These are phyloP conservation scores for Trametopsis cervina DNA, from an alignment of 768 basidiomycete genomes.

Conservation along the genomic window DNA sequence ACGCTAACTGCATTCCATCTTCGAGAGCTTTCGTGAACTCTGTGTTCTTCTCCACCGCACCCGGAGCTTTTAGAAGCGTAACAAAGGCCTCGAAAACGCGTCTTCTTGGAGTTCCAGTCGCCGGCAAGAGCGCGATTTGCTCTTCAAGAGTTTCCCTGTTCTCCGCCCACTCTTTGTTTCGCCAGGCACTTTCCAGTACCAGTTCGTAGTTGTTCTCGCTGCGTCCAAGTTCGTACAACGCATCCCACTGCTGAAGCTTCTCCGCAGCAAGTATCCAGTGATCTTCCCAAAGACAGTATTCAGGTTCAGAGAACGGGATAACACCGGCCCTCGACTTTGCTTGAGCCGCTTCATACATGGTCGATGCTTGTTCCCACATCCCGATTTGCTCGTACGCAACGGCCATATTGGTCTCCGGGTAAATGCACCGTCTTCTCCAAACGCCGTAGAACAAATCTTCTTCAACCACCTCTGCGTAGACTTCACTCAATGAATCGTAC, in stretches of 20 bases:
- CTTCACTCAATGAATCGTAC: constrained; percentile 85
- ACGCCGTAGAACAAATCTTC: constrained; percentile 97
- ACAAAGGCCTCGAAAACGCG: constrained; percentile 97
- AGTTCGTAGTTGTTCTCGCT: constrained; percentile 89
- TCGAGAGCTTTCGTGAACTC: constrained; percentile 88
- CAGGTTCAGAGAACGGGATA: constrained; percentile 88
- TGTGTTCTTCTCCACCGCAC: constrained; percentile 71
- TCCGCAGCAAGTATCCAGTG: constrained; percentile 96
- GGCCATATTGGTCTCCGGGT: constrained; percentile 82
- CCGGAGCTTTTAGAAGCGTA: constrained; percentile 79
- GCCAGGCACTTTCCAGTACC: constrained; percentile 92
- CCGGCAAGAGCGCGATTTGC: constrained; percentile 72
- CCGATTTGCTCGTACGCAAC: constrained; percentile 93
- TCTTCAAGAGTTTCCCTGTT: constrained; percentile 73
- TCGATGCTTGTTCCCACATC: constrained; percentile 91
- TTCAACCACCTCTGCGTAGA: constrained; percentile 93
- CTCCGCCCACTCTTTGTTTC: constrained; percentile 87
- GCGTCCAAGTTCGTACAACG: constrained; percentile 83
- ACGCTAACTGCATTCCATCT: constrained; percentile 92
- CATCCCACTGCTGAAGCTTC: constrained; percentile 98
- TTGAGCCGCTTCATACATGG: constrained; percentile 86
- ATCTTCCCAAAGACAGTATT: constrained; percentile 98
- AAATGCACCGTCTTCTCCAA: constrained; percentile 87
- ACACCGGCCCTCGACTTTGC: constrained; percentile 72
- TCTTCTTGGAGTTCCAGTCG: constrained; percentile 89